A percentile compares a stretch with the other conserved stretches of the same genome.
These are phyloP conservation scores for Emergomyces africanus DNA, from an alignment of 2,329 filamentous ascomycete species.

Conservation along the genomic window DNA sequence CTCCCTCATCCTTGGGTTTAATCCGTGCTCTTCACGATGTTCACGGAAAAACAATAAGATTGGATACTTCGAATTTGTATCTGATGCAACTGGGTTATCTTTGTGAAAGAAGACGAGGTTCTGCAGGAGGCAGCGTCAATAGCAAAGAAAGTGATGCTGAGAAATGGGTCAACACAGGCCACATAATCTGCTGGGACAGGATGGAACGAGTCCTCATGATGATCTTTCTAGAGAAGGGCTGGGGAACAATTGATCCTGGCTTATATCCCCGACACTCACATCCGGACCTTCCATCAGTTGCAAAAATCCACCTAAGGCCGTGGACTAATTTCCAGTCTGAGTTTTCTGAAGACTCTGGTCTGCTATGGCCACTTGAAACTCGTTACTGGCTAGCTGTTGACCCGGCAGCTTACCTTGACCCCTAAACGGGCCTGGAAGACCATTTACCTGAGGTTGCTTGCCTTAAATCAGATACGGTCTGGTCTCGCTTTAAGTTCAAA, in stretches of 20 bases:
- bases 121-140: background rate
- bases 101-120: slow-evolving; percentile 11
- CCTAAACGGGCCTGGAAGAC: background rate
- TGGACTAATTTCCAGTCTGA: background rate
- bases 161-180: slow-evolving; percentile 22
- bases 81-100: slow-evolving; percentile 27
- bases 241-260: slow-evolving; percentile 15
- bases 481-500: background rate
- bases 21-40: slow-evolving; percentile 17
- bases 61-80: slow-evolving; percentile 6
- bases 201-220: slow-evolving; percentile 17
- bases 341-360: background rate
- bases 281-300: background rate
- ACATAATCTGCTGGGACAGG: slow-evolving; percentile 27
- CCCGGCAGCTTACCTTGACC: background rate
- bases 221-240: slow-evolving; percentile 18
- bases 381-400: slow-evolving; percentile 1
- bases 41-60: slow-evolving; percentile 7
- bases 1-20: slow-evolving; percentile 21
- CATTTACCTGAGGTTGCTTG: too few relatives aligned
- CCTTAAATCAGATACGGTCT: background rate
- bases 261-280: slow-evolving; percentile 9
- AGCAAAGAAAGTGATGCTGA: slow-evolving; percentile 1
- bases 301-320: background rate
- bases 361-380: background rate